These are phyloP conservation scores for Colletotrichum australisinense DNA, from an alignment of 2,329 filamentous ascomycete genomes.

Conservation along the genomic window DNA sequence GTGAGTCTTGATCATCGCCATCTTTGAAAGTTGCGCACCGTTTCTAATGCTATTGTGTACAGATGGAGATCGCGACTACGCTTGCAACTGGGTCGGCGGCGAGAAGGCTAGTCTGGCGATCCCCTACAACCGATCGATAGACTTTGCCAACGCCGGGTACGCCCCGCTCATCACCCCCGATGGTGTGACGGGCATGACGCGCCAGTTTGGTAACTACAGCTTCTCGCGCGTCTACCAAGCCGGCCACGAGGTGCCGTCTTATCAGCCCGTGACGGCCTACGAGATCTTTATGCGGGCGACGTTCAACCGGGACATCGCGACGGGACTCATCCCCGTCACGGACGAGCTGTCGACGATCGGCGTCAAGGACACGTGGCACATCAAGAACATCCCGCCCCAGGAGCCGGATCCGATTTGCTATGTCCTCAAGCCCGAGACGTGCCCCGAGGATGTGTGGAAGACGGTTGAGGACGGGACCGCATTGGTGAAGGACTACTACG, in stretches of 20 bases:
- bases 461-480: slow-evolving; percentile 64
- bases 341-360: slow-evolving; percentile 43
- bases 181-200: slow-evolving; percentile 74
- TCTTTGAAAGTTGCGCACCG: background rate
- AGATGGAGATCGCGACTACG: slow-evolving; percentile 58
- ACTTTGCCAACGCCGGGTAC: slow-evolving; percentile 72
- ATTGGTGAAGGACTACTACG: slow-evolving; percentile 54
- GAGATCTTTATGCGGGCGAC: slow-evolving; percentile 65
- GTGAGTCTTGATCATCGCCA: slow-evolving; percentile 42
- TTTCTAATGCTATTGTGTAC: slow-evolving; percentile 26
- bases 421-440: slow-evolving; percentile 66
- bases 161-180: slow-evolving; percentile 71
- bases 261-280: slow-evolving; percentile 62
- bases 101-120: slow-evolving; percentile 71
- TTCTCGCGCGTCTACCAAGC: slow-evolving; percentile 70
- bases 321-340: slow-evolving; percentile 59
- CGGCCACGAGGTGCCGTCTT: slow-evolving; percentile 66
- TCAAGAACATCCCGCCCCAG: slow-evolving; percentile 59
- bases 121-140: slow-evolving; percentile 48
- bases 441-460: slow-evolving; percentile 63
- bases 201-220: slow-evolving; percentile 75
- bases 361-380: slow-evolving; percentile 51
- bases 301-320: slow-evolving; percentile 60
- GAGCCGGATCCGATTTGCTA: slow-evolving; percentile 68
- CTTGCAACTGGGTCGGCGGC: slow-evolving; percentile 69